These are phyloP conservation scores for Chaetothyriales sp. DNA, from an alignment of 2,329 filamentous ascomycete genomes.

Conservation along the genomic window DNA sequence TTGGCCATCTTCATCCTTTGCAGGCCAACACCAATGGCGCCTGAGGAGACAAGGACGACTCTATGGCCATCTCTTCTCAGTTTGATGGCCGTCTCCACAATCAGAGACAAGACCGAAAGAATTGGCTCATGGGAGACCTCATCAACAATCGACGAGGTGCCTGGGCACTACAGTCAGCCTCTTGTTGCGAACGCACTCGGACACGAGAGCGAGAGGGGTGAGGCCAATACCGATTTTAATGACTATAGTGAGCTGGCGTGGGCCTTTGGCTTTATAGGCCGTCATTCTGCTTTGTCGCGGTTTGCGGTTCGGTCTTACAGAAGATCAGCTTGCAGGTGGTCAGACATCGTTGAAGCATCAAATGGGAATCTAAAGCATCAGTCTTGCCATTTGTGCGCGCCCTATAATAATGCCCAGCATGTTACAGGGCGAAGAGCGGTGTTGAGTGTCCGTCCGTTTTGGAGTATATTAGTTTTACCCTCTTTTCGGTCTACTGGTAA, in stretches of 20 bases:
- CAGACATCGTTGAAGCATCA: not conserved
- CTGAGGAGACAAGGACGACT: conserved; percentile 92
- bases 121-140: conserved; percentile 89
- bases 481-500: not conserved
- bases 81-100: conserved; percentile 84
- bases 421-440: not conserved
- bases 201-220: not conserved
- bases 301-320: not conserved
- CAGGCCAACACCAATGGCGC: conserved; percentile 86
- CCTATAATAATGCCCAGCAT: not conserved
- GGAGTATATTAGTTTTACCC: too few relatives aligned
- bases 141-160: conserved; percentile 97
- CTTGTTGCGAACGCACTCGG: conserved; percentile 1
- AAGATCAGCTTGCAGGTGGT: not conserved
- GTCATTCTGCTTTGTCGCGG: conserved; percentile 35
- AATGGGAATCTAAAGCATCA: not conserved
- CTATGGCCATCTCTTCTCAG: conserved; percentile 80
- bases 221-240: conserved; percentile 61
- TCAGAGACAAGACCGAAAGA: conserved; percentile 74
- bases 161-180: conserved; percentile 32
- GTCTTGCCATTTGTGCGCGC: not conserved
- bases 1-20: conserved; percentile 77
- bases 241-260: conserved; percentile 57
- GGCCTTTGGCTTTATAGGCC: conserved; percentile 43
- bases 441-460: not conserved